These are phyloP conservation scores for Phialophora macrospora DNA, from an alignment of 2,329 filamentous ascomycete species.

Conservation along the genomic window DNA sequence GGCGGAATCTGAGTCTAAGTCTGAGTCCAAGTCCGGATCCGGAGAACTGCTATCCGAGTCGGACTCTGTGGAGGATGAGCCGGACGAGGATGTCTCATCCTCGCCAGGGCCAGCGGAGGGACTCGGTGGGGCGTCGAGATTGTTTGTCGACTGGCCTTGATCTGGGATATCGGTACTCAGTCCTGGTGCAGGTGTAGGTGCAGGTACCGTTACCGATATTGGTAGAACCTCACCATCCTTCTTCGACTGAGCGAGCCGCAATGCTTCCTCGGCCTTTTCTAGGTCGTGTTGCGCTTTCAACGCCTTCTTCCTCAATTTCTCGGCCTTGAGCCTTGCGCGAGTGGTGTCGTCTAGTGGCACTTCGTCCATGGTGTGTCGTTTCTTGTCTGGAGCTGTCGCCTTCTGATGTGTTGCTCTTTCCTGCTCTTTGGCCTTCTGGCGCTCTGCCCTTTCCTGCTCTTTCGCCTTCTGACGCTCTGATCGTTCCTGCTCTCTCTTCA, in stretches of 20 bases:
- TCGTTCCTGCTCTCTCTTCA: conserved; percentile 39
- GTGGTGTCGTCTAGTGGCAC: conserved; percentile 11
- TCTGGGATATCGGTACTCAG: neutral
- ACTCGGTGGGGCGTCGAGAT: conserved; percentile 5
- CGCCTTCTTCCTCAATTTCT: conserved; percentile 49
- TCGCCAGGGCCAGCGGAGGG: conserved; percentile 19
- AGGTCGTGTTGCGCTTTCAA: conserved; percentile 49
- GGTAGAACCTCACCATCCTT: neutral
- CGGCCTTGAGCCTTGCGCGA: conserved; percentile 40
- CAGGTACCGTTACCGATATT: neutral
- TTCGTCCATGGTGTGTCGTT: conserved; percentile 3
- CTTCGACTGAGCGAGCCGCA: conserved; percentile 21
- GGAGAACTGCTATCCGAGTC: conserved; percentile 20
- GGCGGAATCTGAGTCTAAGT: conserved; percentile 35
- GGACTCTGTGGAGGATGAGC: conserved; percentile 27
- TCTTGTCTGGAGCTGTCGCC: neutral
- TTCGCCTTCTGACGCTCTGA: conserved; percentile 29
- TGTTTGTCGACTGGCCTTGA: conserved; percentile 1
- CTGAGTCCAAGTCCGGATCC: neutral
- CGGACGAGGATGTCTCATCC: conserved; percentile 31
- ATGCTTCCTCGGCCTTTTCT: conserved; percentile 32
- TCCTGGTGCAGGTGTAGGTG: neutral
- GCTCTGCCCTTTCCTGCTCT: conserved; percentile 7
- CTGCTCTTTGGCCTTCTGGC: conserved; percentile 6
- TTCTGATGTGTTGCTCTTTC: conserved; percentile 6